Percentiles rank a stretch among this genome's conserved stretches.
These are phyloP conservation scores for Crithidia expoeki DNA, from an alignment of 208 protist genomes.

Conservation along the genomic window DNA sequence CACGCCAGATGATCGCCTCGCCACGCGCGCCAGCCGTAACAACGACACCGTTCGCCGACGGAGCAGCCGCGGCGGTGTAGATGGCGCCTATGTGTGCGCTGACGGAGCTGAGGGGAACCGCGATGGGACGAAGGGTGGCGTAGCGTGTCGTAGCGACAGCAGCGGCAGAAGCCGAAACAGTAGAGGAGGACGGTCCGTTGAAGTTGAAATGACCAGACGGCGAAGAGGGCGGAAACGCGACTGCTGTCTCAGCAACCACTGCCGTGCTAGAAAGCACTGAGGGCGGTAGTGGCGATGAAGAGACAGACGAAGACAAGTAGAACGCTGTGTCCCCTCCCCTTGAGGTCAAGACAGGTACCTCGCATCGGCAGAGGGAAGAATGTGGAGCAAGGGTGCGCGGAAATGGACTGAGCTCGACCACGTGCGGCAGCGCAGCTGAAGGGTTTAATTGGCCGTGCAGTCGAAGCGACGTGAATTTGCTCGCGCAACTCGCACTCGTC, in stretches of 20 bases:
- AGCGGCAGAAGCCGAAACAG: neutral
- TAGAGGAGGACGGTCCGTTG: neutral
- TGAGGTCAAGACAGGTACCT: neutral
- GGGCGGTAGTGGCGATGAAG: neutral
- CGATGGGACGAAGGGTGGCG: constrained; percentile 38
- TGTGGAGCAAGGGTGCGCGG: constrained; percentile 6
- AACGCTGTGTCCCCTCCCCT: neutral
- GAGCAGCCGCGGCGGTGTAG: constrained; percentile 36
- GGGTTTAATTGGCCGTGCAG: neutral
- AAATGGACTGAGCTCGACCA: neutral
- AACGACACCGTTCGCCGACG: constrained; percentile 32
- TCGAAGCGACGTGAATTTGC: neutral
- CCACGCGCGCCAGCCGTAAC: constrained; percentile 60
- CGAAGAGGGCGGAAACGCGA: neutral
- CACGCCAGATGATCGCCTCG: constrained; percentile 64
- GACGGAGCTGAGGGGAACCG: constrained; percentile 35
- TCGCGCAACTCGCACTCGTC: neutral
- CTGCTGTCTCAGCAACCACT: neutral
- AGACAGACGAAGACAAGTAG: neutral
- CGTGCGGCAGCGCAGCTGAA: neutral
- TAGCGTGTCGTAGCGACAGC: neutral
- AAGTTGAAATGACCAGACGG: neutral
- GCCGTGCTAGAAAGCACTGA: too few species aligned
- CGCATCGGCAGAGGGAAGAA: constrained; percentile 3
- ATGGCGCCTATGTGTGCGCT: constrained; percentile 55